phyloP scores from a whole-genome alignment of 345 rosid genomes.

The Boechera retrofracta region DNA sequence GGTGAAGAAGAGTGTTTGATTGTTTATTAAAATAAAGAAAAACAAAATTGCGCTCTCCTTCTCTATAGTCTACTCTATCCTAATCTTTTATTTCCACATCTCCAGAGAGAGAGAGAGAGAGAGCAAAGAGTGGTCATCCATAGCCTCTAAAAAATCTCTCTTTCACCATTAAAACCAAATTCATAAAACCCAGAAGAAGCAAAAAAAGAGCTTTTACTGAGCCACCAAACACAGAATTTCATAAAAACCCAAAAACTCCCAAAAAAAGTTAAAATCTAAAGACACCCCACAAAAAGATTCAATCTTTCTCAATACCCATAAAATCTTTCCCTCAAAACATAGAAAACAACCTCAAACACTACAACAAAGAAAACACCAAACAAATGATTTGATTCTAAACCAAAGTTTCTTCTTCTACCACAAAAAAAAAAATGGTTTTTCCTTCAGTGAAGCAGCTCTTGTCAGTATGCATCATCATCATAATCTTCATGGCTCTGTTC shows the following conservation, averaged over 20 bases:
- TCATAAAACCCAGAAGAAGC: constrained; percentile 29
- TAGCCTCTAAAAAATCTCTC: constrained; percentile 10
- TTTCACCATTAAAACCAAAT: constrained; percentile 39
- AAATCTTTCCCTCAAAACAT: not conserved
- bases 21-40: not conserved
- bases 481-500: constrained; percentile 46
- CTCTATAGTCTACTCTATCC: constrained; percentile 21
- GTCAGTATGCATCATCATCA: constrained; percentile 43
- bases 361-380: constrained; percentile 15
- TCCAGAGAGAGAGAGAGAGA: constrained; percentile 8
- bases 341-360: constrained; percentile 30
- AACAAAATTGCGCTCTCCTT: not conserved
- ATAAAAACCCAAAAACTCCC: constrained; percentile 25
- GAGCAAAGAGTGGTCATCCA: constrained; percentile 34
- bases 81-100: constrained; percentile 26
- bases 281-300: constrained; percentile 30
- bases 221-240: constrained; percentile 45
- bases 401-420: not conserved
- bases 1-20: constrained; percentile 18
- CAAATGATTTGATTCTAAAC: constrained; percentile 57
- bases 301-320: constrained; percentile 22
- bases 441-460: constrained; percentile 46
- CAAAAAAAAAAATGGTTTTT: constrained; percentile 50
- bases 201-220: constrained; percentile 34
- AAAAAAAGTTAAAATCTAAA: not conserved